Percentiles rank a stretch among this genome's conserved stretches.
Conservation (phyloP, 257 asterid species). For the Solanum ossicruentum region DNA sequence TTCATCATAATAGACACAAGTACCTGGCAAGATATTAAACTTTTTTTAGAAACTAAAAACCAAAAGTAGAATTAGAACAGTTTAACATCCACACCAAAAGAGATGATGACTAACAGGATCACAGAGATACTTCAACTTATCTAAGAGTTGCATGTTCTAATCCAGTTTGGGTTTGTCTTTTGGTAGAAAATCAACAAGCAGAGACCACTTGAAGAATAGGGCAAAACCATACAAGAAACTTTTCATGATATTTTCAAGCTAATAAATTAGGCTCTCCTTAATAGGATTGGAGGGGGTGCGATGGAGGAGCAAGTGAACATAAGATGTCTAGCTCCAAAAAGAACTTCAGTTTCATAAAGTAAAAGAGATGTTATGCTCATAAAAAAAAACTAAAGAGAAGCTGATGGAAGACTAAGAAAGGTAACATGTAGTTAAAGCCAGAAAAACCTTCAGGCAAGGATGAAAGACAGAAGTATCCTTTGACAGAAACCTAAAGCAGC, state of each 20-base stretch:
- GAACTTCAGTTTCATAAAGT: background rate
- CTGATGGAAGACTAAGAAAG: background rate
- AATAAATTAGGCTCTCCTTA: background rate
- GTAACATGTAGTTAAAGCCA: background rate
- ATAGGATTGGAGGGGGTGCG: background rate
- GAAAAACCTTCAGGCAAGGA: slow-evolving; percentile 74
- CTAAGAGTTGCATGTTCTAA: background rate
- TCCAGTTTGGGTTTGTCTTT: background rate
- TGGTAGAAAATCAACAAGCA: background rate
- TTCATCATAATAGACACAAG: background rate
- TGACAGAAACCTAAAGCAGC: slow-evolving; percentile 91
- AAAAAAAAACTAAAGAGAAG: background rate
- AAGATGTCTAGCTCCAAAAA: background rate
- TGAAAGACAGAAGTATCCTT: slow-evolving; percentile 63
- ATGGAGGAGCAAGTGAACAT: background rate
- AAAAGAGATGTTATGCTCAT: background rate
- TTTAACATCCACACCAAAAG: background rate
- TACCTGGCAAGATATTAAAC: background rate
- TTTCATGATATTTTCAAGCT: background rate
- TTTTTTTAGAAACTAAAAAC: background rate
- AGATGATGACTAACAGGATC: background rate
- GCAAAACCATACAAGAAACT: background rate
- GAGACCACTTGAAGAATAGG: background rate
- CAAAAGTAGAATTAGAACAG: background rate
- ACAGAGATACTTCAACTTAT: background rate